A percentile compares a stretch with the other conserved stretches of the same genome.
phyloP scores from a whole-genome alignment of 495 filamentous ascomycete species.

The Aspergillus biplanus region DNA sequence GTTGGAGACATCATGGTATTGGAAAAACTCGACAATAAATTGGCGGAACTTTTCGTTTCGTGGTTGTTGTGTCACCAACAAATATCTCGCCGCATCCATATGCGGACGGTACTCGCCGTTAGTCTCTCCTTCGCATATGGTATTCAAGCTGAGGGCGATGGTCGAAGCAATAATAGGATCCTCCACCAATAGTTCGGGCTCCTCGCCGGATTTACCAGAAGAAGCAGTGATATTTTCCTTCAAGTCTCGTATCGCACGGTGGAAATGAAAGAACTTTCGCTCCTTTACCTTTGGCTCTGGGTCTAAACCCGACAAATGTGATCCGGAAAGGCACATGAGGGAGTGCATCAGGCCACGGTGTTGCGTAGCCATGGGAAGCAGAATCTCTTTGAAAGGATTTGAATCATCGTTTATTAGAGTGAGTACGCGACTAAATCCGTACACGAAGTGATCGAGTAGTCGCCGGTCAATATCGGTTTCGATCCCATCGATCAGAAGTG shows the following conservation, averaged over 20 bases:
- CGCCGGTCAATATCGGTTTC: conserved; percentile 83
- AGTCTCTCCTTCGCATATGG: conserved; percentile 76
- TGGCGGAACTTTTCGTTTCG: conserved; percentile 68
- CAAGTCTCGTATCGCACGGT: conserved; percentile 49
- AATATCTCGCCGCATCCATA: conserved; percentile 72
- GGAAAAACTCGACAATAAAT: conserved; percentile 92
- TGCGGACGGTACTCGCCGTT: conserved; percentile 81
- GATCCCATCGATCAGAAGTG: conserved; percentile 79
- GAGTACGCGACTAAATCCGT: conserved; percentile 76
- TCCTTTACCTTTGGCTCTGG: conserved; percentile 48
- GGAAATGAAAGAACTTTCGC: conserved; percentile 53
- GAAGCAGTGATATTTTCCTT: conserved; percentile 49
- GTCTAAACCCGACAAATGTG: conserved; percentile 66
- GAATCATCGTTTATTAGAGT: conserved; percentile 83
- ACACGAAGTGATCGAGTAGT: conserved; percentile 86
- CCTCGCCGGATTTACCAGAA: conserved; percentile 29
- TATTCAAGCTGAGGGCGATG: conserved; percentile 79
- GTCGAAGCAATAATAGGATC: conserved; percentile 75
- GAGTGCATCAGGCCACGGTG: conserved; percentile 93
- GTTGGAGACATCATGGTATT: conserved; percentile 85
- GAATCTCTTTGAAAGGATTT: conserved; percentile 87
- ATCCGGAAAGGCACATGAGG: conserved; percentile 82
- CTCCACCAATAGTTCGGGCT: conserved; percentile 48
- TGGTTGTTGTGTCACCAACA: conserved; percentile 63
- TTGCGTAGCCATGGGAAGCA: conserved; percentile 82